These are phyloP conservation scores for Lindgomyces ingoldianus DNA, from an alignment of 495 filamentous ascomycete species.

Conservation along the genomic window DNA sequence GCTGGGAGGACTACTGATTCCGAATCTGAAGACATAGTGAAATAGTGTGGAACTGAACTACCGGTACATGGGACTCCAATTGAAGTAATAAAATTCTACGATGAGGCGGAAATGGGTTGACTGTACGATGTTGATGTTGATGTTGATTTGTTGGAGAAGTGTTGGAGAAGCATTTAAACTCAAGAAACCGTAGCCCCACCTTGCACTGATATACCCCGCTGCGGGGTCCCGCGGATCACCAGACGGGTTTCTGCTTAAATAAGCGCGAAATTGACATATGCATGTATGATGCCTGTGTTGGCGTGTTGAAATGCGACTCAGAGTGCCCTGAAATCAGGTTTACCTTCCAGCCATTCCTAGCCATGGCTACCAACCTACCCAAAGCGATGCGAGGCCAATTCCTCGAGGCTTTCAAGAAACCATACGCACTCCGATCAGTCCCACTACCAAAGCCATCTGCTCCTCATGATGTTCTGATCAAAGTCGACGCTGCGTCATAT, in stretches of 20 bases:
- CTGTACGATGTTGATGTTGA: not conserved
- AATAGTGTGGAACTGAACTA: not conserved
- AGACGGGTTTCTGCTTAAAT: not conserved
- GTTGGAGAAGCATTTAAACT: constrained; percentile 7
- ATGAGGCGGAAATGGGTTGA: not conserved
- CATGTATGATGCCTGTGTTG: not conserved
- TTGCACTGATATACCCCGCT: constrained; percentile 18
- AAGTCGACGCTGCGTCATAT: constrained; percentile 47
- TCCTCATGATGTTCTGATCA: constrained; percentile 45
- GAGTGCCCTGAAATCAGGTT: not conserved
- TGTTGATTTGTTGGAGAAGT: constrained; percentile 16
- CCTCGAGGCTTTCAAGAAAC: constrained; percentile 44
- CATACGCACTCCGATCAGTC: constrained; percentile 40
- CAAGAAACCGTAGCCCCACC: constrained; percentile 23
- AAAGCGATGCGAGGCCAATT: constrained; percentile 46
- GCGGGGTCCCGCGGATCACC: constrained; percentile 12
- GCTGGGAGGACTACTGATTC: constrained; percentile 34
- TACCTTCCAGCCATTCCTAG: not conserved
- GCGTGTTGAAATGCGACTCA: not conserved
- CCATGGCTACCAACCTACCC: constrained; percentile 24
- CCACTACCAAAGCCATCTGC: constrained; percentile 34
- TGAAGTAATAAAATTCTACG: not conserved
- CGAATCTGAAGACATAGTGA: constrained; percentile 9
- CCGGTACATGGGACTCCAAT: no score
- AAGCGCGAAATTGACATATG: not conserved